Base-by-base conservation (phyloP, 1,284 basidiomycete species). In the Apiotrichum porosum region DNA sequence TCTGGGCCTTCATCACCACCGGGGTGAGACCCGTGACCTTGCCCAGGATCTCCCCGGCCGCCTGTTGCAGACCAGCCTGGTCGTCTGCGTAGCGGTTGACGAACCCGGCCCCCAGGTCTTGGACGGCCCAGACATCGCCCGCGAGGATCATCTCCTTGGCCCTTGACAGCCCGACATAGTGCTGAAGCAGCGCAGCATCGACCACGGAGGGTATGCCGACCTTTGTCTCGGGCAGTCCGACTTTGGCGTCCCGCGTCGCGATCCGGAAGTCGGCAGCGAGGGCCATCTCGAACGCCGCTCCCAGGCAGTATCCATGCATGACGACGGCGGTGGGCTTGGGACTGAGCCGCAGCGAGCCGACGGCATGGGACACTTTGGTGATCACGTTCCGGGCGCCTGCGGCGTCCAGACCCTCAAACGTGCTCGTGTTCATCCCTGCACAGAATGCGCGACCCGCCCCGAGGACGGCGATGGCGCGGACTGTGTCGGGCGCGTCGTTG, bases 221-320 rank as follows among this genome's bases (percentile, higher is more conserved):
- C 30, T 55, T 55, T 22, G 46, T 46, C 46, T 55, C 53, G 43
- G 53, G 53, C 39, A 55, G 24, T 1, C 53, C 53, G 18, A 46
- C 49, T 19, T 9, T 12, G 18, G 37, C 37, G 12, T 30, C 40
- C 3, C 31, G 39, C 17, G 13, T 26, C 6, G 49, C 44, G 2
- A 51, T 15, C 23, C 53, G 46, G 17, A 55, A 40, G 24, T 55
- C 53, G 22, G 53, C 53, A 13, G 46, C 42, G 37, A 55, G 53
- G 13, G 53, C 53, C 46, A 55, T 48, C 47, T 55, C 53, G 15
- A 55, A 55, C 26, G 32, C 53, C n/a, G 53, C 53, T 9, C 53
- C 53, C 19, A 55, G 32, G 22, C 46, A 46, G 49, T 51, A 43
- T 0, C 53, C 53, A 34, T 51, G 22, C 36, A 55, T n/a, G 14